Conservation (phyloP, 495 filamentous ascomycete genomes). For the Annulohypoxylon nitens region DNA sequence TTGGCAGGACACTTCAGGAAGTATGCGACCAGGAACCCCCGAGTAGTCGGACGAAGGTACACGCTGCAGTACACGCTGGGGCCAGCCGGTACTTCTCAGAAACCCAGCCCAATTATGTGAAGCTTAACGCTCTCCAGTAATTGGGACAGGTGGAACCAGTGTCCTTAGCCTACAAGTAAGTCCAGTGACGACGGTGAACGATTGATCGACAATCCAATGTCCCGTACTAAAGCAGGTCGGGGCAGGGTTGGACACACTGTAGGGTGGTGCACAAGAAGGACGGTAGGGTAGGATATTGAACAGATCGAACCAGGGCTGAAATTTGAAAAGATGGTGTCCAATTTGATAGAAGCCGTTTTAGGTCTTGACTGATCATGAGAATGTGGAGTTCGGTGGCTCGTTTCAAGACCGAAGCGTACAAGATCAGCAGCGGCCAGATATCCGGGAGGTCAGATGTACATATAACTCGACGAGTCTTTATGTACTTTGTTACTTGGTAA, state of each 20-base stretch:
- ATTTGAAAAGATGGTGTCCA: conserved; percentile 53
- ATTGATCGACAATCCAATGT: conserved; percentile 62
- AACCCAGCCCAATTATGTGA: conserved; percentile 54
- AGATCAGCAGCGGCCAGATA: conserved; percentile 55
- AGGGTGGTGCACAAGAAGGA: conserved; percentile 45
- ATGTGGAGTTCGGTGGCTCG: conserved; percentile 56
- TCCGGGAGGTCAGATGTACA: conserved; percentile 55
- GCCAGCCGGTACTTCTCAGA: conserved; percentile 57
- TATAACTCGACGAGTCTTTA: conserved; percentile 32
- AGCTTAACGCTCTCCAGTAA: conserved; percentile 60
- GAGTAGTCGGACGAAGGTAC: conserved; percentile 48
- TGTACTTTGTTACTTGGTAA: conserved; percentile 39
- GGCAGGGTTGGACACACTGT: conserved; percentile 49
- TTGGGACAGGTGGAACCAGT: conserved; percentile 59
- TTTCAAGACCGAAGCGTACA: conserved; percentile 57
- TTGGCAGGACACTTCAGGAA: conserved; percentile 54
- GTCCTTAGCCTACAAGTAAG: conserved; percentile 52
- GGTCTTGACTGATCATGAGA: conserved; percentile 55
- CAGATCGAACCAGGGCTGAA: conserved; percentile 54
- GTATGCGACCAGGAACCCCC: conserved; percentile 55
- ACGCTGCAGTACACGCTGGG: conserved; percentile 43
- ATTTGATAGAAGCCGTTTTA: conserved; percentile 56
- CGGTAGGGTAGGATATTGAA: conserved; percentile 54
- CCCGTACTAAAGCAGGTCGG: conserved; percentile 53
- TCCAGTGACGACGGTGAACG: conserved; percentile 61